These are phyloP conservation scores for Rutstroemia sydowiana DNA, from an alignment of 2,329 filamentous ascomycete genomes.

Conservation along the genomic window DNA sequence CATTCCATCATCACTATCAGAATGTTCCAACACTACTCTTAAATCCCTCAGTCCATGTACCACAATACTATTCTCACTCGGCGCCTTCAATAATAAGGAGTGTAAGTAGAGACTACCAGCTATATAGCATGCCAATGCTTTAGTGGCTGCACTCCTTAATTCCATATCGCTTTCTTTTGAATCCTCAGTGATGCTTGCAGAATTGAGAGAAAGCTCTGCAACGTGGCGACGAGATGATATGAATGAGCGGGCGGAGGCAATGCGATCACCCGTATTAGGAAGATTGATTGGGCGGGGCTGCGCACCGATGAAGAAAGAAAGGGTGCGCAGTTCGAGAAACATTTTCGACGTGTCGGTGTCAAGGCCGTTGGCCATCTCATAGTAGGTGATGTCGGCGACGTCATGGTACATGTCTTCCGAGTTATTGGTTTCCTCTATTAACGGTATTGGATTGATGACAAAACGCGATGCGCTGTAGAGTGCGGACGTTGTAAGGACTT, in stretches of 20 bases:
- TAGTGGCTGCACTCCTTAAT: neutral
- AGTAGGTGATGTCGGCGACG: neutral
- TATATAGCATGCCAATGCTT: neutral
- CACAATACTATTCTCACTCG: neutral
- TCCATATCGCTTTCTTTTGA: neutral
- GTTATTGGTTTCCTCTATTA: neutral
- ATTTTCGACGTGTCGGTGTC: constrained; percentile 2
- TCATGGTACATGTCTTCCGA: neutral
- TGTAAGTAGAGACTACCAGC: neutral
- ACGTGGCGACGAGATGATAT: too few species aligned
- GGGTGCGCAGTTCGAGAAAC: neutral
- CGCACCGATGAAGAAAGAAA: neutral
- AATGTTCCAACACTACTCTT: neutral
- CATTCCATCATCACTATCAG: neutral
- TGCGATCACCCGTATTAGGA: neutral
- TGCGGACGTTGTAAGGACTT: neutral
- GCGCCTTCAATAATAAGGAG: neutral
- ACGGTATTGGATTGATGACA: neutral
- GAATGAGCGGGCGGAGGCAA: neutral
- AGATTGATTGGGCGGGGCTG: neutral
- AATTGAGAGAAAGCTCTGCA: too few species aligned
- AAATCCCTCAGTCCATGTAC: neutral
- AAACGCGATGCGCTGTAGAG: neutral
- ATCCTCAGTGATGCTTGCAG: too few species aligned
- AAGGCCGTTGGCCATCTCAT: neutral